Percentiles rank a stretch among this genome's conserved stretches.
These are phyloP conservation scores for Drechslerella dactyloides DNA, from an alignment of 2,329 filamentous ascomycete genomes.

Conservation along the genomic window DNA sequence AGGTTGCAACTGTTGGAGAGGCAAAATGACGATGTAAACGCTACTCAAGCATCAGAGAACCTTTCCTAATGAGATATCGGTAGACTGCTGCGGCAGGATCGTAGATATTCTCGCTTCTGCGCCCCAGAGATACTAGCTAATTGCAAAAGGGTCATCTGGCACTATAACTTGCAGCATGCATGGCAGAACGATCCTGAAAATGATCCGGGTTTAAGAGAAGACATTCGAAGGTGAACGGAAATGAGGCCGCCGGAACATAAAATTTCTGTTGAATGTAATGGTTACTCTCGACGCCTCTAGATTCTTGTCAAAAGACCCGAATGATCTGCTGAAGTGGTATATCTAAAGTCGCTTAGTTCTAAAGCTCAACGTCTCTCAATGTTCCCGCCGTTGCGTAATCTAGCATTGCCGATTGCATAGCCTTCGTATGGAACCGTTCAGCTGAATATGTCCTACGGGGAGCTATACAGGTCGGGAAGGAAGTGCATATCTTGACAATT, in stretches of 20 bases:
- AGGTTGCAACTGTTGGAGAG: no score
- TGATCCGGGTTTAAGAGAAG: no score
- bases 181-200: no score
- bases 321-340: no score
- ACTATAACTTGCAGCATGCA: no score
- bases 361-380: background rate
- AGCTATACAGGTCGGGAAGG: conserved; percentile 1
- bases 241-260: background rate
- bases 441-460: background rate
- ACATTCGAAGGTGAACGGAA: background rate
- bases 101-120: background rate
- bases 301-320: no score
- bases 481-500: background rate
- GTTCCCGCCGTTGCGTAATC: background rate
- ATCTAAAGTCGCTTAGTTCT: no score
- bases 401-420: background rate
- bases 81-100: background rate
- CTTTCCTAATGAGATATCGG: background rate
- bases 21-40: no score
- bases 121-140: background rate
- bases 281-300: no score
- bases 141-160: no score
- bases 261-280: background rate
- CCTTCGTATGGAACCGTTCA: background rate
- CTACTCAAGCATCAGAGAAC: background rate